phyloP scores from a whole-genome alignment of 2,329 filamentous ascomycete species.

The Thelonectria olida region DNA sequence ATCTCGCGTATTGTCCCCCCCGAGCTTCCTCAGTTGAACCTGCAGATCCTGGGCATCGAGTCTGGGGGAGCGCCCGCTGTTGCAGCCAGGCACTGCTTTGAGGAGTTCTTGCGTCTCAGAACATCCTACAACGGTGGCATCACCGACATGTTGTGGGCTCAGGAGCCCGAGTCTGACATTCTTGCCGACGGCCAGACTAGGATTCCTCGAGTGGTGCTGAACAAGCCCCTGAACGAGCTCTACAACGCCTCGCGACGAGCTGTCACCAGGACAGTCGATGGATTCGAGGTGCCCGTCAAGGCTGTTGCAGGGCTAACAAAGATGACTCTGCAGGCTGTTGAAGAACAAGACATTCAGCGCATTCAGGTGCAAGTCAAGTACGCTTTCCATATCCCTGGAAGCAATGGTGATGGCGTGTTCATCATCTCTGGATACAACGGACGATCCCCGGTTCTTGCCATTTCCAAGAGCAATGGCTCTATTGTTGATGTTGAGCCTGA shows the following conservation, averaged over 20 bases:
- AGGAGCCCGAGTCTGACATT: conserved; percentile 20
- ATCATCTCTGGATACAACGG: background rate
- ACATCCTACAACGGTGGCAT: background rate
- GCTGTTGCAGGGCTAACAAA: conserved; percentile 1
- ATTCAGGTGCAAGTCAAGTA: conserved; percentile 5
- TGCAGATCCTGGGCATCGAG: conserved; percentile 14
- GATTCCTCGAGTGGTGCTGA: conserved; percentile 18
- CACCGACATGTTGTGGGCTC: conserved; percentile 12
- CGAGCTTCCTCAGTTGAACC: conserved; percentile 18
- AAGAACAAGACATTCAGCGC: background rate
- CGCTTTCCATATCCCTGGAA: conserved; percentile 5
- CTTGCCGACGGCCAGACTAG: conserved; percentile 17
- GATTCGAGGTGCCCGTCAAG: background rate
- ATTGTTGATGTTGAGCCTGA: background rate
- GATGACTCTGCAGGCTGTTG: conserved; percentile 6
- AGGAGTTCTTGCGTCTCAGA: conserved; percentile 8
- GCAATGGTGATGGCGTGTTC: background rate
- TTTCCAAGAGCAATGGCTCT: conserved; percentile 4
- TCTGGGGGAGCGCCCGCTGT: background rate
- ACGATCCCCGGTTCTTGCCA: conserved; percentile 1
- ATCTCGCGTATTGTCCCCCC: conserved; percentile 10
- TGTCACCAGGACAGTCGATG: conserved; percentile 12
- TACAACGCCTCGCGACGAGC: conserved; percentile 15
- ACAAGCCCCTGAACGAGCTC: conserved; percentile 17
- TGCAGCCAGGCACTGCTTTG: conserved; percentile 5